Base-by-base conservation (phyloP, 495 filamentous ascomycete genomes). In the Aspergillus hancockii region DNA sequence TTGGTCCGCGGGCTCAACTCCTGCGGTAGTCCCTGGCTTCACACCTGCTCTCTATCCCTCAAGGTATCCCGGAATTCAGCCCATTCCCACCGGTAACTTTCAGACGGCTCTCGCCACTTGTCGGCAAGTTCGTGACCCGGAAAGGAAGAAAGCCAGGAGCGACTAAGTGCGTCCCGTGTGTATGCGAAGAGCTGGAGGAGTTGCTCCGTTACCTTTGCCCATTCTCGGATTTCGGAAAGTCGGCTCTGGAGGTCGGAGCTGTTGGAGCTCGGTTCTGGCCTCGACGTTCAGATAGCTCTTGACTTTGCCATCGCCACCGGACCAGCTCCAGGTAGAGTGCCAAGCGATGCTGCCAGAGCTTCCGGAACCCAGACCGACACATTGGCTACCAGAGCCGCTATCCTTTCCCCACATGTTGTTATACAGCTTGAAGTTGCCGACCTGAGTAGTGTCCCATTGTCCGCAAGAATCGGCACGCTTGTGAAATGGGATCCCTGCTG, bases 391-490 rank as follows among this genome's bases (percentile, higher is more conserved):
- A 45, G 41, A 45, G 10, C 41, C 41, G 18, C 41, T 45, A 14
- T 45, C 41, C n/a, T 45, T 45, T 12, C 41, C 41, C 41, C 41
- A 45, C 41, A 45, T 45, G 41, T 45, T 45, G 41, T 45, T 45
- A n/a, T 45, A 45, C 7, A 45, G 41, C 41, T 45, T 45, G 41
- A 45, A 45, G 19, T 7, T 22, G 19, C 41, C 41, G n/a, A 45
- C n/a, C 2, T 45, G 8, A n/a, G 21, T 45, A 10, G 41, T 45
- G 14, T 45, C 41, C 3, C 21, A 45, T n/a, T 45, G 41, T 6
- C 41, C 41, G 10, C 41, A 45, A 4, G 8, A 21, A 7, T 45
- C 41, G 2, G 41, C 41, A 22, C 41, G 41, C 14, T 21, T 45
- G 41, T 45, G 41, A 45, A 14, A 19, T 7, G 41, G 41, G 10